Base-by-base conservation (phyloP, 2,329 filamentous ascomycete species). In the Arthroderma sp. region DNA sequence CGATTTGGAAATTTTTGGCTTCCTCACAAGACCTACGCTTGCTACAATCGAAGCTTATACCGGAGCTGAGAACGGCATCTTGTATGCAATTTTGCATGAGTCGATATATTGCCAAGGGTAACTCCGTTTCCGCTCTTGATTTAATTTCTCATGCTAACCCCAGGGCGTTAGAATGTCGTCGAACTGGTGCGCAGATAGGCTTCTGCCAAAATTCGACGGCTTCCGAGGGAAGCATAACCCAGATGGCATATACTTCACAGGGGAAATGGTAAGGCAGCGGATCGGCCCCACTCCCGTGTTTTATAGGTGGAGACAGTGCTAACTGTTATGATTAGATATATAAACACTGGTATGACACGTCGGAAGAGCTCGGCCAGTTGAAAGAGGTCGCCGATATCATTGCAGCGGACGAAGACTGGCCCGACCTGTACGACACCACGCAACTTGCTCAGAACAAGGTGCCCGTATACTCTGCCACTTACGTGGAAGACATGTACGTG, bases 401-500 rank as follows among this genome's bases (percentile, higher is more conserved):
- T 28, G 88, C 88, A 1, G 56, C 69, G 0, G 74, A 75, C 38
- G 63, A 72, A 4, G 73, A 80, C 49, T 95, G 89, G 88, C 75
- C 81, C 1, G 66, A 69, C 0, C 70, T 95, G 4, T 95, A 94
- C 60, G 77, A 94, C 56, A 69, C 77, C 50, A 74, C 76, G 43
- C 81, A 84, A 61, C 69, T 95, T 40, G 73, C 72, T 11, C 75
- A 72, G 54, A 95, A 95, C 56, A 71, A 80, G 47, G 85, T 95
- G 0, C 88, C 89, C 0, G 78, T 94, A 0, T 95, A 91, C 57
- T 83, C 87, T 1, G 86, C 84, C 1, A 82, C 78, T 2, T 96
- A 83, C 54, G 62, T 86, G 4, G 82, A 94, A 50, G 87, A 94
- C 59, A 91, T 95, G 84, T 95, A 93, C 56, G 88, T 96, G 29